phyloP scores from a whole-genome alignment of 306 rosid genomes.

The Medicago ruthenica region DNA sequence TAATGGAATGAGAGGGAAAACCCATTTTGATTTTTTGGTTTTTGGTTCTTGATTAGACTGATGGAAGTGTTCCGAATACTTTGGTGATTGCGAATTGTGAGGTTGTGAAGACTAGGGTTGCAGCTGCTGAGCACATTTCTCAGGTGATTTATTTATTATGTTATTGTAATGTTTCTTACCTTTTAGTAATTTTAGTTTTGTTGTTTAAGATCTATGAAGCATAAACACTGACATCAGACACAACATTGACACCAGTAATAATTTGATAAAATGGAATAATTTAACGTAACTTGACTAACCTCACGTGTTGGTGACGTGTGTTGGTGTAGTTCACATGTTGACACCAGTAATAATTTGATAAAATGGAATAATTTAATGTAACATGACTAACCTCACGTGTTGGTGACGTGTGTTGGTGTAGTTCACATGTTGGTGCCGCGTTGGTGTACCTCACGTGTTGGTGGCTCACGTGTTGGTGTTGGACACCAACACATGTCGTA shows the following conservation, averaged over 20 bases:
- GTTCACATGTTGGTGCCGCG: no score
- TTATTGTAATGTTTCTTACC: background rate
- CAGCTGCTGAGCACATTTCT: slow-evolving; percentile 97
- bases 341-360: background rate
- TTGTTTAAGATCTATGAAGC: background rate
- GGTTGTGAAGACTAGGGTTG: slow-evolving; percentile 97
- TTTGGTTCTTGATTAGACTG: slow-evolving; percentile 59
- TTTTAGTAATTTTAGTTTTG: slow-evolving; percentile 10
- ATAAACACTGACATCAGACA: background rate
- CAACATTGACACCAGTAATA: background rate
- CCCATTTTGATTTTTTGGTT: background rate
- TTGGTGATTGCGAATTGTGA: slow-evolving; percentile 98
- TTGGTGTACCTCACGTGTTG: no score
- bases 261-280: background rate
- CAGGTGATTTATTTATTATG: slow-evolving; percentile 63
- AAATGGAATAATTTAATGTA: background rate
- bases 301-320: background rate
- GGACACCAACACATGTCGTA: background rate
- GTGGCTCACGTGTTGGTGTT: background rate
- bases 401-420: background rate
- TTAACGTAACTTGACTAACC: background rate
- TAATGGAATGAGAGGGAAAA: background rate
- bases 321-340: background rate
- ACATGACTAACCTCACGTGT: background rate
- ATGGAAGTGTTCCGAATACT: slow-evolving; percentile 98